phyloP scores from a whole-genome alignment of 2,329 filamentous ascomycete genomes.

The Pleoardoris graminearum region DNA sequence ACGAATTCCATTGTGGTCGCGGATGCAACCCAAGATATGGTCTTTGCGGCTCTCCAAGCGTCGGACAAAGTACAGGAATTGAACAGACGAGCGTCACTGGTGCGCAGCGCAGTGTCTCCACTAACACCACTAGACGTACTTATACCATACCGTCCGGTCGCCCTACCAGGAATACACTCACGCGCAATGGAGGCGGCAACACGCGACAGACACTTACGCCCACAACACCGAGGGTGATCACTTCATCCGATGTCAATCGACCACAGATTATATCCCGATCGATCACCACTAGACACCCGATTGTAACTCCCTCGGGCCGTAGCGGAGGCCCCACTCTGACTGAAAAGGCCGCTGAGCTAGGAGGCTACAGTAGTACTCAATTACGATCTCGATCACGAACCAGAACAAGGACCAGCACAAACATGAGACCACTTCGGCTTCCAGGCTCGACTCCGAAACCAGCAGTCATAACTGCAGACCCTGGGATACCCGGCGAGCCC shows the following conservation, averaged over 20 bases:
- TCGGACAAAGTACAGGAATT: neutral
- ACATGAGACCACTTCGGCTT: neutral
- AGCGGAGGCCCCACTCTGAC: too few species aligned
- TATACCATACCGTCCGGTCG: neutral
- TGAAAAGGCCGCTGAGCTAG: too few species aligned
- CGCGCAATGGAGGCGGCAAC: neutral
- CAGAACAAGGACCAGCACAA: neutral
- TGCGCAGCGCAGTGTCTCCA: neutral
- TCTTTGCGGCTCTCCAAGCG: neutral
- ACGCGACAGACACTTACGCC: too few species aligned
- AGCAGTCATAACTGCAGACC: neutral
- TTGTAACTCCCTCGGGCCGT: too few species aligned
- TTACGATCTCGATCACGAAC: too few species aligned
- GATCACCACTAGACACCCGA: too few species aligned
- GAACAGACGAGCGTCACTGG: neutral
- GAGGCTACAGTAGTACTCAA: too few species aligned
- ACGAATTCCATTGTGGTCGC: neutral
- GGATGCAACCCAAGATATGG: slow-evolving; percentile 1
- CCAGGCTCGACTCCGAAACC: neutral
- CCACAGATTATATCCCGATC: too few species aligned
- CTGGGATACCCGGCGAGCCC: neutral
- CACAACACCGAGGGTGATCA: too few species aligned
- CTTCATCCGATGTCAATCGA: too few species aligned
- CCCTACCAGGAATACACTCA: neutral
- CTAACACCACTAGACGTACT: neutral